These are phyloP conservation scores for Trichosporon sp. DNA, from an alignment of 1,284 basidiomycete species.

Conservation along the genomic window DNA sequence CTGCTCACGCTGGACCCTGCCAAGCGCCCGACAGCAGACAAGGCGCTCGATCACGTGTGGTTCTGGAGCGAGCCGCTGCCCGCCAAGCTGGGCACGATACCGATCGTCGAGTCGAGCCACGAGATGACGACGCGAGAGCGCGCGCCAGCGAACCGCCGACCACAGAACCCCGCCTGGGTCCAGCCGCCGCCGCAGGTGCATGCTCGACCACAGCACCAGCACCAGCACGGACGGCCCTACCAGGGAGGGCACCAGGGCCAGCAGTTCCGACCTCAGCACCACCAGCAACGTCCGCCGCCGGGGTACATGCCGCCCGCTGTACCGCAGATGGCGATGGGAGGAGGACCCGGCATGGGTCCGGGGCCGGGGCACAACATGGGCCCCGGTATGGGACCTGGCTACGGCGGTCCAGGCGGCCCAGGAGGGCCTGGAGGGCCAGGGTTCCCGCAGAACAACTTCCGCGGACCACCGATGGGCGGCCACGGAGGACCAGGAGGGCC, in stretches of 20 bases:
- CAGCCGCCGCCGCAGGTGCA: constrained; percentile 3
- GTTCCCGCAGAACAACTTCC: background rate
- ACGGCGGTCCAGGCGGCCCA: background rate
- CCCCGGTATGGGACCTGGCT: background rate
- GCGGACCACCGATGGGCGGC: constrained; percentile 1
- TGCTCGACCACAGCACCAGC: background rate
- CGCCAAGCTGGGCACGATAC: constrained; percentile 64
- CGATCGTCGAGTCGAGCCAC: constrained; percentile 33
- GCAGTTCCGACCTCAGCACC: background rate
- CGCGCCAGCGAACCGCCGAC: constrained; percentile 1
- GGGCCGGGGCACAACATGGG: too few species aligned
- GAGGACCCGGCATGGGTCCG: too few species aligned
- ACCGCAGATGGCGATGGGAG: background rate
- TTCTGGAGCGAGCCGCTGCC: constrained; percentile 75
- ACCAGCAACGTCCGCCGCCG: background rate
- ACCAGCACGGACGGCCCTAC: too few species aligned
- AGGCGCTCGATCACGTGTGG: constrained; percentile 53
- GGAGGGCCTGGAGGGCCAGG: background rate
- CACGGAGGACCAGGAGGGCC: background rate
- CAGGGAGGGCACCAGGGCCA: background rate
- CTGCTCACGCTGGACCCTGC: constrained; percentile 54
- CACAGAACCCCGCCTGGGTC: constrained; percentile 1
- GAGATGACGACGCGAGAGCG: constrained; percentile 37
- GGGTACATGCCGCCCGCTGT: background rate
- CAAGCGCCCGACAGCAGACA: constrained; percentile 51